phyloP scores from a whole-genome alignment of 2,329 filamentous ascomycete species.

The Penicillium sp. region DNA sequence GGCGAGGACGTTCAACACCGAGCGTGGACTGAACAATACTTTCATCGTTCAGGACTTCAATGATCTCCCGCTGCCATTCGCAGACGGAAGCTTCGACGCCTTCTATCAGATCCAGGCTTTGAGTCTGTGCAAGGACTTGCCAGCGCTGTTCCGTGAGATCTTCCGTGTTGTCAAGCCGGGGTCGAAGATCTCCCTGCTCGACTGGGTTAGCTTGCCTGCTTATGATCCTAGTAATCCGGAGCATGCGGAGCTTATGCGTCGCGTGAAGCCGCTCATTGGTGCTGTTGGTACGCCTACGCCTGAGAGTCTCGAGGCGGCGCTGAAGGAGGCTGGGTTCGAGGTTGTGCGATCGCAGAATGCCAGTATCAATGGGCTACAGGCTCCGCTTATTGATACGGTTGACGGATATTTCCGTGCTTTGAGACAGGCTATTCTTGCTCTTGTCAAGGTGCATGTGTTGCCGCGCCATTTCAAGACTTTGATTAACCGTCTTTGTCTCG shows the following conservation, averaged over 20 bases:
- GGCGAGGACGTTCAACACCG: slow-evolving; percentile 45
- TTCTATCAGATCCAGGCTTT: slow-evolving; percentile 58
- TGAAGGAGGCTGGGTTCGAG: slow-evolving; percentile 48
- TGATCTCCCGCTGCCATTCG: slow-evolving; percentile 51
- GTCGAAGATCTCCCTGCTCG: slow-evolving; percentile 49
- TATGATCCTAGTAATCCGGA: slow-evolving; percentile 48
- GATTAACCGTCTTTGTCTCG: slow-evolving; percentile 52
- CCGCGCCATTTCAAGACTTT: slow-evolving; percentile 53
- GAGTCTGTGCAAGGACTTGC: slow-evolving; percentile 52
- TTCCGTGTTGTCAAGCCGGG: slow-evolving; percentile 51
- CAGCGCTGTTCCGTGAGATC: slow-evolving; percentile 48
- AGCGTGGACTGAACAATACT: slow-evolving; percentile 45
- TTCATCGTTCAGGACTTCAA: slow-evolving; percentile 54
- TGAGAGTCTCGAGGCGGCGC: slow-evolving; percentile 45
- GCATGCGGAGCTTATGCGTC: slow-evolving; percentile 52
- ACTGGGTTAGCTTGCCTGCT: slow-evolving; percentile 53
- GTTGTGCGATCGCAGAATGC: slow-evolving; percentile 51
- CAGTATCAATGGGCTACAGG: slow-evolving; percentile 51
- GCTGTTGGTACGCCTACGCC: slow-evolving; percentile 55
- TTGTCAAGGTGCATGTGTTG: slow-evolving; percentile 48
- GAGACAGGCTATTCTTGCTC: slow-evolving; percentile 48
- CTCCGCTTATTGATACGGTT: slow-evolving; percentile 53
- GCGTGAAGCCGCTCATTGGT: slow-evolving; percentile 55
- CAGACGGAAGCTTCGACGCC: slow-evolving; percentile 49
- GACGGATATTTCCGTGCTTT: slow-evolving; percentile 54